These are phyloP conservation scores for Camillea tinctor DNA, from an alignment of 2,329 filamentous ascomycete genomes.

Conservation along the genomic window DNA sequence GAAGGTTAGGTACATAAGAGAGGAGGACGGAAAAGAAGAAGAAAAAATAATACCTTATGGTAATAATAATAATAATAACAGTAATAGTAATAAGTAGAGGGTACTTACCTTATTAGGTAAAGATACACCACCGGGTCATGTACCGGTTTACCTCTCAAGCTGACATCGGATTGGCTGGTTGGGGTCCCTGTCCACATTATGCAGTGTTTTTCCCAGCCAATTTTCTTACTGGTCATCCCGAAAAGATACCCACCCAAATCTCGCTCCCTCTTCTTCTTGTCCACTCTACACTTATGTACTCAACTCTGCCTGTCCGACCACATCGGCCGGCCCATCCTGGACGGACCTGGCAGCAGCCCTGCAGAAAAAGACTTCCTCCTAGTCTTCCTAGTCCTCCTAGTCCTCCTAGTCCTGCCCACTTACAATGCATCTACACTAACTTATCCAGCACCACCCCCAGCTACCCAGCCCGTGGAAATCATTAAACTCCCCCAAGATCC, in stretches of 20 bases:
- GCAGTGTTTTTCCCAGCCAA: neutral
- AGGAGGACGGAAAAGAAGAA: neutral
- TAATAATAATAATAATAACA: neutral
- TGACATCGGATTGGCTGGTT: neutral
- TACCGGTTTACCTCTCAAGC: neutral
- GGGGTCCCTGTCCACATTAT: neutral
- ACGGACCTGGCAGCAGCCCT: neutral
- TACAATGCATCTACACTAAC: constrained; percentile 10
- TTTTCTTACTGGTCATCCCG: neutral
- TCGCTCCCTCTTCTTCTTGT: neutral
- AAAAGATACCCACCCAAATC: neutral
- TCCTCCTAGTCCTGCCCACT: constrained; percentile 4
- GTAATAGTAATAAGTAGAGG: neutral
- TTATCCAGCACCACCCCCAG: neutral
- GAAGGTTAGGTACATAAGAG: neutral
- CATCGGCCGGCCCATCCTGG: neutral
- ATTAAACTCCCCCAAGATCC: constrained; percentile 34
- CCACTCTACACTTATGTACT: neutral
- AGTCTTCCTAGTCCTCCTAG: too few relatives aligned
- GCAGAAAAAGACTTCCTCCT: neutral
- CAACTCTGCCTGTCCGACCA: neutral
- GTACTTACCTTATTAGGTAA: neutral
- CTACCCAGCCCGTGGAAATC: constrained; percentile 31
- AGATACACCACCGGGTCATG: neutral
- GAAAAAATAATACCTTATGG: too few relatives aligned